A percentile compares a stretch with the other conserved stretches of the same genome.
Evolutionary conservation across 192 early-diverging fungal genomes (phyloP).

Genomic region (Coemansia sp.): DNA sequence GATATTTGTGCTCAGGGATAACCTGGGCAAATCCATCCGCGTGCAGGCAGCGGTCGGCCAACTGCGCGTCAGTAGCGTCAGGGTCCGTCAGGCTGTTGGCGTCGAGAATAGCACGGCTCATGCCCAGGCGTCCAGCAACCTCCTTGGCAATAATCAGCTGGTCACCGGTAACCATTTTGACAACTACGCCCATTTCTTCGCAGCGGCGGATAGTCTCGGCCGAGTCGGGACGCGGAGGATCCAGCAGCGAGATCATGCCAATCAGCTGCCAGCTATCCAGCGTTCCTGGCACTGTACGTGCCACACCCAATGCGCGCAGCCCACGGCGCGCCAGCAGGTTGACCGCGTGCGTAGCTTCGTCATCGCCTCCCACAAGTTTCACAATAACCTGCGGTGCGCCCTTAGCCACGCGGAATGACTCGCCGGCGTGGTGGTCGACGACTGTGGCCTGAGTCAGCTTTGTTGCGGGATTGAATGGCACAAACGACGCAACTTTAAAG

Average conservation of each 20-base stretch:
- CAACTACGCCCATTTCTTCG: conserved; percentile 80
- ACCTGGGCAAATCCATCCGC: conserved; percentile 97
- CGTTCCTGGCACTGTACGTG: conserved; percentile 68
- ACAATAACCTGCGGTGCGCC: conserved; percentile 94
- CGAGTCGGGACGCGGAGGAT: conserved; percentile 88
- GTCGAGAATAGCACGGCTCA: conserved; percentile 89
- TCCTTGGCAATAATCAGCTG: conserved; percentile 94
- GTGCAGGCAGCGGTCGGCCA: conserved; percentile 79
- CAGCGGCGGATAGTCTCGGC: conserved; percentile 83
- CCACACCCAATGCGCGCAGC: conserved; percentile 91
- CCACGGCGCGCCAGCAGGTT: conserved; percentile 83
- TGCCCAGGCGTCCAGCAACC: conserved; percentile 86
- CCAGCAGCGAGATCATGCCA: conserved; percentile 88
- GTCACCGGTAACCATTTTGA: conserved; percentile 98
- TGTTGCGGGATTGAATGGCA: conserved; percentile 90
- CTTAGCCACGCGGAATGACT: conserved; percentile 87
- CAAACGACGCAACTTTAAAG: conserved; percentile 87
- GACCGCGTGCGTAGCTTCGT: conserved; percentile 80
- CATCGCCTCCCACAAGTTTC: conserved; percentile 76
- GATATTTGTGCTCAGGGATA: conserved; percentile 97
- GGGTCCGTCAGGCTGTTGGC: conserved; percentile 82
- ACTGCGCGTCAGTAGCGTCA: conserved; percentile 72
- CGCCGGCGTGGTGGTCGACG: conserved; percentile 65
- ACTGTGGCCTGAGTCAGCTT: conserved; percentile 93
- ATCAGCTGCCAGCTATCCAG: conserved; percentile 75